Conservation (phyloP, 73 alveolate genomes). For the Diophrys sp. region DNA sequence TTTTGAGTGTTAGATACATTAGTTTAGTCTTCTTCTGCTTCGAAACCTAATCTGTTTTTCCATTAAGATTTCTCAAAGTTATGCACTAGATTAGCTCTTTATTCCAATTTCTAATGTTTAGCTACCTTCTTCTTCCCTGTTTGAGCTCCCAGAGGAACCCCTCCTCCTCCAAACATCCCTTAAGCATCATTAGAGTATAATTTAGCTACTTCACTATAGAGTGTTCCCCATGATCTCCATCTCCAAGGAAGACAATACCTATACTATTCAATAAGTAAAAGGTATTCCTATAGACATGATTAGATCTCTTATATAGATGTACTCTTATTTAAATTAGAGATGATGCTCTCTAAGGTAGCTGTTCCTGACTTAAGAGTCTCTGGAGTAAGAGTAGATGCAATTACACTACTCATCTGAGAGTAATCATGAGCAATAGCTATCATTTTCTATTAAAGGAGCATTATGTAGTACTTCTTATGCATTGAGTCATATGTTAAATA, state of each 20-base stretch:
- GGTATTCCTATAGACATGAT: not conserved
- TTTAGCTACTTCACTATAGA: constrained; percentile 6
- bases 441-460: constrained; percentile 6
- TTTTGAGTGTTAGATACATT: too few species aligned
- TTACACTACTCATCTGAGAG: constrained; percentile 26
- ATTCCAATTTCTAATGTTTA: constrained; percentile 2
- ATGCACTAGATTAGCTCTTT: constrained; percentile 14
- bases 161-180: too few species aligned
- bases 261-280: constrained; percentile 1
- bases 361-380: too few species aligned
- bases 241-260: constrained; percentile 70
- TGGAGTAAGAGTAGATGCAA: too few species aligned
- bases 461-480: constrained; percentile 28
- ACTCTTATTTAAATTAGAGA: too few species aligned
- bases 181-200: not conserved
- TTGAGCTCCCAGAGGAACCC: too few species aligned
- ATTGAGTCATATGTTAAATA: constrained; percentile 38
- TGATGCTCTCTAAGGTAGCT: too few species aligned
- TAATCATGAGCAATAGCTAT: constrained; percentile 46
- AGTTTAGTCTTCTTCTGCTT: not conserved
- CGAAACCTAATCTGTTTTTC: constrained; percentile 15
- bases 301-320: too few species aligned
- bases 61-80: constrained; percentile 9
- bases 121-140: constrained; percentile 4
- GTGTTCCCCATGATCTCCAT: constrained; percentile 63